Conservation (phyloP, 2,329 filamentous ascomycete genomes). For the Pestalotiopsis sp. region DNA sequence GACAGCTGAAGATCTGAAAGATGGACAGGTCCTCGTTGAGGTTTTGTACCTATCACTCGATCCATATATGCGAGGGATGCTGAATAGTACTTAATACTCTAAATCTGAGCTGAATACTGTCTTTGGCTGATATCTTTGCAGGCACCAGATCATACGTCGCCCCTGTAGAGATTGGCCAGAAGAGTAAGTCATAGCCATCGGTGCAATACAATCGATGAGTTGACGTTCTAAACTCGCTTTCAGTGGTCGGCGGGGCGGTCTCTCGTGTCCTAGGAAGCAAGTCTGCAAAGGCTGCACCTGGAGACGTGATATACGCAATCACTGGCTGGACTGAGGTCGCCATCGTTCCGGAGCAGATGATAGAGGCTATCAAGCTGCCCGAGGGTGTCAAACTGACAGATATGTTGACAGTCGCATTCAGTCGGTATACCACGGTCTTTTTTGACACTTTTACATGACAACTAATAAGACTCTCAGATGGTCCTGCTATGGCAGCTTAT, state of each 20-base stretch:
- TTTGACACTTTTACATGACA: neutral
- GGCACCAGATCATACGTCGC: slow-evolving; percentile 53
- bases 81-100: slow-evolving; percentile 39
- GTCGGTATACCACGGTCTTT: neutral
- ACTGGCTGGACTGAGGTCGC: slow-evolving; percentile 62
- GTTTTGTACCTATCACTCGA: slow-evolving; percentile 61
- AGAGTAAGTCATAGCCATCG: neutral
- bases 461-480: neutral
- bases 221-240: neutral
- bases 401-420: slow-evolving; percentile 34
- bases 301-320: slow-evolving; percentile 52
- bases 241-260: slow-evolving; percentile 58
- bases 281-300: slow-evolving; percentile 46
- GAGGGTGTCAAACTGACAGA: slow-evolving; percentile 45
- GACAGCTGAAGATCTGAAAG: slow-evolving; percentile 43
- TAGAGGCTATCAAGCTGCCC: slow-evolving; percentile 27
- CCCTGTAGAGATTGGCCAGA: slow-evolving; percentile 53
- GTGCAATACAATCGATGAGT: neutral
- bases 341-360: slow-evolving; percentile 48
- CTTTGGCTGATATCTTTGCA: neutral
- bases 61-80: slow-evolving; percentile 67
- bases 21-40: slow-evolving; percentile 56
- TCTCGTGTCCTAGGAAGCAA: slow-evolving; percentile 54
- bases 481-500: neutral
- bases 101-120: neutral